A percentile compares a stretch with the other conserved stretches of the same genome.
phyloP scores from a whole-genome alignment of 192 early-diverging fungal species.

The Rhizophagus sp. region DNA sequence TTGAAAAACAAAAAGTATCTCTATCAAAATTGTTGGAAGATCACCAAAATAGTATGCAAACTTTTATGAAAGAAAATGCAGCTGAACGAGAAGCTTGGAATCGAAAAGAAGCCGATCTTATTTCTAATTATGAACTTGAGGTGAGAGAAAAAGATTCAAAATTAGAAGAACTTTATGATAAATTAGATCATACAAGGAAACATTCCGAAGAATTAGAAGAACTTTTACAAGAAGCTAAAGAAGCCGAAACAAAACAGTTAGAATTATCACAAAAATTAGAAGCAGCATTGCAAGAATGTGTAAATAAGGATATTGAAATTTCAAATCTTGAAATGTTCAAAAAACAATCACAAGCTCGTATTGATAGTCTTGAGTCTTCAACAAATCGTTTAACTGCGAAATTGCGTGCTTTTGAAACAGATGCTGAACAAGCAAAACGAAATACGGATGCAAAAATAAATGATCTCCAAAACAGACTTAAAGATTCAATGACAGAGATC shows the following conservation, averaged over 20 bases:
- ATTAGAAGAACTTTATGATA: not conserved
- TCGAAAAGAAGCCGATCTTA: constrained; percentile 4
- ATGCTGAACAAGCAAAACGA: not conserved
- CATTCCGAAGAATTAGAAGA: not conserved
- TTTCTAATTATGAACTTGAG: constrained; percentile 15
- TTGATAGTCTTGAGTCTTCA: constrained; percentile 2
- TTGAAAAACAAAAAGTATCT: constrained; percentile 12
- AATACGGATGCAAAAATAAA: not conserved
- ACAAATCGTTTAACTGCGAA: not conserved
- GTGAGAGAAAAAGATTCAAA: not conserved
- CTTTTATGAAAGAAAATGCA: constrained; percentile 15
- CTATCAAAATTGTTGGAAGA: constrained; percentile 13
- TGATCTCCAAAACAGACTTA: not conserved
- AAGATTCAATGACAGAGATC: not conserved
- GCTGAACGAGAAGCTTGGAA: not conserved
- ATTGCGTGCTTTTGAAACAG: not conserved
- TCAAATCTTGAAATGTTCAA: not conserved
- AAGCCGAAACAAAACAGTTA: not conserved
- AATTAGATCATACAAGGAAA: not conserved
- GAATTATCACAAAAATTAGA: not conserved
- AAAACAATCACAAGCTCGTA: constrained; percentile 6
- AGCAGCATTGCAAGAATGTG: not conserved
- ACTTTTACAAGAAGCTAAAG: not conserved
- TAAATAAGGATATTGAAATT: constrained; percentile 2
- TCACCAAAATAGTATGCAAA: constrained; percentile 19